Evolutionary conservation across 352 stramenopile genomes (phyloP), one percentile per base, ranked within the genome.

Genomic region (Blastocystis sp.): DNA sequence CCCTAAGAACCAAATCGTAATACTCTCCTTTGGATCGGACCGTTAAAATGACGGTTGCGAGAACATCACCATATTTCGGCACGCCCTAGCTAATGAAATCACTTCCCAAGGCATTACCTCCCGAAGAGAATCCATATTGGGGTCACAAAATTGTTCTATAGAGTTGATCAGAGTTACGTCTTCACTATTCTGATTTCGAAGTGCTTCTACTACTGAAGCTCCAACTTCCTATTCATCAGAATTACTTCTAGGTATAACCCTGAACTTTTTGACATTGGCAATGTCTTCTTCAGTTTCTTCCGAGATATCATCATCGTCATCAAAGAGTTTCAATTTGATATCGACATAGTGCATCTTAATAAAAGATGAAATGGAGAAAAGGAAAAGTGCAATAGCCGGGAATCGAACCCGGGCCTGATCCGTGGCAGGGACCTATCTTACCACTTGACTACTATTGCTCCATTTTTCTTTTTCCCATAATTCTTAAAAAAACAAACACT

Each of bases 401-500:
- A 83, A 83, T 83, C 71, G 71, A 83, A 83, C 71, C 71, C 71
- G 71, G 71, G 71, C 71, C 71, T 83, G 71, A 83, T 83, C 71
- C 71, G 71, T 83, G 71, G 71, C 71, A 83, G 71, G 71, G 71
- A 83, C 71, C 71, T 83, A 83, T 83, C 71, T 83, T 83, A 83
- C 71, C 71, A 83, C 71, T 83, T 83, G 71, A 83, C 71, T 83
- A 83, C 71, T 83, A 83, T 83, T 83, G 71, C 71, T 83, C 71
- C 29, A 14, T 49, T 59, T 24, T 24, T 16, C 5, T 24, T 46
- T 51, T 49, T 66, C 27, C 11, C 24, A 9, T 27, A 19, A 0
- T 5, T 27, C 4, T 51, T 74, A n/a, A n/a, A n/a, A n/a, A n/a
- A 61, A 61, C 54, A 61, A 61, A 61, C 54, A 61, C 2, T n/a